phyloP scores from a whole-genome alignment of 768 basidiomycete species.

The Xanthoconium stramineum region DNA sequence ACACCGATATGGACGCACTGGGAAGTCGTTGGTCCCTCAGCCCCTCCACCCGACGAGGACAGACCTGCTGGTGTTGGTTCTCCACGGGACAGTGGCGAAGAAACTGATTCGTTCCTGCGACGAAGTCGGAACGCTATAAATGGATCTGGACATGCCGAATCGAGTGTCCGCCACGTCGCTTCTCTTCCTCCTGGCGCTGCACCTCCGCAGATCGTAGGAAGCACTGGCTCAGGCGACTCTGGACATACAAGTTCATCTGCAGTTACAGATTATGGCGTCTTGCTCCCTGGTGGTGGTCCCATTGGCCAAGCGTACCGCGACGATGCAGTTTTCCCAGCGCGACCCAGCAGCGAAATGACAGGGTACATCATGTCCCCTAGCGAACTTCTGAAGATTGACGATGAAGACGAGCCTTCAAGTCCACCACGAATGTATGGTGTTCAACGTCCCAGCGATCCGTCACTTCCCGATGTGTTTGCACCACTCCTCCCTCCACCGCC shows the following conservation, averaged over 20 bases:
- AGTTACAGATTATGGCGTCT: constrained; percentile 34
- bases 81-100: constrained; percentile 67
- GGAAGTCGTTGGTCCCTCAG: constrained; percentile 38
- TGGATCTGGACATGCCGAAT: constrained; percentile 12
- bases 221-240: constrained; percentile 36
- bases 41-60: constrained; percentile 25
- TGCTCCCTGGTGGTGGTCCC: constrained; percentile 32
- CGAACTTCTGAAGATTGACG: constrained; percentile 34
- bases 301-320: constrained; percentile 33
- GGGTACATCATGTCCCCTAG: constrained; percentile 38
- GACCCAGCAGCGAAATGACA: constrained; percentile 30
- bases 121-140: constrained; percentile 26
- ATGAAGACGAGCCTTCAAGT: constrained; percentile 27
- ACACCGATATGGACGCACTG: constrained; percentile 42
- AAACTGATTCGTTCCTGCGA: constrained; percentile 61
- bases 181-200: constrained; percentile 33
- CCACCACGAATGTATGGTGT: constrained; percentile 30
- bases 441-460: constrained; percentile 19
- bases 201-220: constrained; percentile 37
- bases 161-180: constrained; percentile 20
- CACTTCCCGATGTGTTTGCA: constrained; percentile 27
- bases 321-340: constrained; percentile 20
- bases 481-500: constrained; percentile 41
- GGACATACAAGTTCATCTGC: constrained; percentile 41
- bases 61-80: constrained; percentile 60